Evolutionary conservation across 202 grass and related monocot genomes (phyloP).

Genomic region (Dendrocalamus latiflorus): DNA sequence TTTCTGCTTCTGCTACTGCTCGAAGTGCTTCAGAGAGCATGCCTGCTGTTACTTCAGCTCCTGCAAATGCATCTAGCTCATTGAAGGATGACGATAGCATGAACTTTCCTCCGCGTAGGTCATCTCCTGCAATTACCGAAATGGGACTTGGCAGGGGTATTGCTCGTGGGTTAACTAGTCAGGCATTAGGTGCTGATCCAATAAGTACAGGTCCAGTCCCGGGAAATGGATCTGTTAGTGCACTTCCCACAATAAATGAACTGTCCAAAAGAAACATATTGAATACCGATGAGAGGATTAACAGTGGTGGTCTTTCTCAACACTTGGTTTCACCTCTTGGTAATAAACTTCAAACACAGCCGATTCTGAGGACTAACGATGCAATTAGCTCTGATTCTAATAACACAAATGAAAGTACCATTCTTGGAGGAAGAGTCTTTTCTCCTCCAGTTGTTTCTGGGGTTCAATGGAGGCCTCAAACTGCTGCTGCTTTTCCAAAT

Average conservation of each 20-base stretch:
- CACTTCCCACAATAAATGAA: slow-evolving; percentile 54
- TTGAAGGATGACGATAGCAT: slow-evolving; percentile 79
- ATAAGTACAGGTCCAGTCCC: slow-evolving; percentile 46
- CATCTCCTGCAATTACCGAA: slow-evolving; percentile 71
- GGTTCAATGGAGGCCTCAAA: too few relatives aligned
- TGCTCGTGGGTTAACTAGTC: slow-evolving; percentile 54
- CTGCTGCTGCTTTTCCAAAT: slow-evolving; percentile 67
- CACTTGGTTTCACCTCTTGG: slow-evolving; percentile 65
- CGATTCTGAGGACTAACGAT: slow-evolving; percentile 49
- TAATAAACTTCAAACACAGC: slow-evolving; percentile 66
- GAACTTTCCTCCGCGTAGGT: slow-evolving; percentile 56
- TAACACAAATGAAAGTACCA: slow-evolving; percentile 44
- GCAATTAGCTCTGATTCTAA: slow-evolving; percentile 46
- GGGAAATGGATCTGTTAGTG: slow-evolving; percentile 58
- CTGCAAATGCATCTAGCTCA: slow-evolving; percentile 44
- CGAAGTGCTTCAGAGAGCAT: too few relatives aligned
- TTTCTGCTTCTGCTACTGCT: slow-evolving; percentile 48
- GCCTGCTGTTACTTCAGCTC: slow-evolving; percentile 45
- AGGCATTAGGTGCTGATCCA: slow-evolving; percentile 41
- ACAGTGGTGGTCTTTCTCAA: slow-evolving; percentile 50
- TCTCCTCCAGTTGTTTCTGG: too few relatives aligned
- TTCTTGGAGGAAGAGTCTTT: slow-evolving; percentile 67
- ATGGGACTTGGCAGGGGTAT: slow-evolving; percentile 56
- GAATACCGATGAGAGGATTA: slow-evolving; percentile 56
- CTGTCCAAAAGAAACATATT: slow-evolving; percentile 55